These are phyloP conservation scores for Cystofilobasidium macerans DNA, from an alignment of 768 basidiomycete species.

Conservation along the genomic window DNA sequence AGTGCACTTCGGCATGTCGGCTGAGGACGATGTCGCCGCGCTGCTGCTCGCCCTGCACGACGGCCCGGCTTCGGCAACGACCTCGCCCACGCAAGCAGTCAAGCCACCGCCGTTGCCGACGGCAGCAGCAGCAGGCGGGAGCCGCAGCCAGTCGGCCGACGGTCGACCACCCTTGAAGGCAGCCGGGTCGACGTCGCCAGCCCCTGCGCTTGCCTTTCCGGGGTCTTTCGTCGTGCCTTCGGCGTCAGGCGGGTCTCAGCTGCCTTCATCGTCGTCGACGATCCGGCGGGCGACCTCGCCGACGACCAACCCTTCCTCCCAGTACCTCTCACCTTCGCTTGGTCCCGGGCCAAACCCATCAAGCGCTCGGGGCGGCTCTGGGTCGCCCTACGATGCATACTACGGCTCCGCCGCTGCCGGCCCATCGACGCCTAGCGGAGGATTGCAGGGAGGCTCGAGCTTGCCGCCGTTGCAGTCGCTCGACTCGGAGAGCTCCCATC, in stretches of 20 bases:
- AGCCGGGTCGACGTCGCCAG: too few species aligned
- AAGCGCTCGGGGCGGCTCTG: background rate
- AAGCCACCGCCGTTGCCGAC: background rate
- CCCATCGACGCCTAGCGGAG: background rate
- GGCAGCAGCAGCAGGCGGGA: background rate
- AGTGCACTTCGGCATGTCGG: background rate
- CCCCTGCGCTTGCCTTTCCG: background rate
- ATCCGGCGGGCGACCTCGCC: slow-evolving; percentile 1
- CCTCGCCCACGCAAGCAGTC: background rate
- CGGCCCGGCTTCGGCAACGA: background rate
- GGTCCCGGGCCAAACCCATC: background rate
- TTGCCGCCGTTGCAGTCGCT: background rate
- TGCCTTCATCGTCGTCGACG: background rate
- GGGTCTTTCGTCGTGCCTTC: background rate
- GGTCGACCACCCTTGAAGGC: too few species aligned
- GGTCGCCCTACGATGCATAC: background rate
- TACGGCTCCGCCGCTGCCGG: background rate
- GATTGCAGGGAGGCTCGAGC: background rate
- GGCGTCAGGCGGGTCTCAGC: background rate
- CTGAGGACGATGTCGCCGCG: slow-evolving; percentile 11
- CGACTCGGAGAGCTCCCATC: background rate
- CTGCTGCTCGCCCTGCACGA: slow-evolving; percentile 16
- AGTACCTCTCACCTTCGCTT: background rate
- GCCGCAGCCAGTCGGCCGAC: background rate
- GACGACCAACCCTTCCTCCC: background rate